Percentiles rank a stretch among this genome's conserved stretches.
These are phyloP conservation scores for Tuber calosporum DNA, from an alignment of 495 filamentous ascomycete species.

Conservation along the genomic window DNA sequence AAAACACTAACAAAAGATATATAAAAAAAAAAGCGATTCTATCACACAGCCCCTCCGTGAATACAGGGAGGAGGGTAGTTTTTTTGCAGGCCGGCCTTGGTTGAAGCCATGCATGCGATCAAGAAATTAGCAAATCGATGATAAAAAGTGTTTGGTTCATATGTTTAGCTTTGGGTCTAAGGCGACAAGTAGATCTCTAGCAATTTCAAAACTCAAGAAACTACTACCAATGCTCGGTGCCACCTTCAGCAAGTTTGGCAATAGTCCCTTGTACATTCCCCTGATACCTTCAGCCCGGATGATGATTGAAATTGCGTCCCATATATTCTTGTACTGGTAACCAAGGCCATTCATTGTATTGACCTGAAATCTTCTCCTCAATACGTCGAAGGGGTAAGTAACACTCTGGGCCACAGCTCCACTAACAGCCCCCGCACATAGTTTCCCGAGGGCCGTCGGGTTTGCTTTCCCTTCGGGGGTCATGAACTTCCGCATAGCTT, in stretches of 20 bases:
- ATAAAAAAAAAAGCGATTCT: background rate
- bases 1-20: constrained; percentile 1
- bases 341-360: constrained; percentile 99
- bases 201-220: constrained; percentile 94
- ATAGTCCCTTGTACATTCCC: constrained; percentile 85
- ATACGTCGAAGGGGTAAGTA: constrained; percentile 89
- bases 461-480: constrained; percentile 84
- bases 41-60: background rate
- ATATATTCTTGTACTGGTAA: constrained; percentile 81
- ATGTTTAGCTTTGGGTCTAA: constrained; percentile 1
- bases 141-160: background rate
- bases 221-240: constrained; percentile 97
- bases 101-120: background rate
- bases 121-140: background rate
- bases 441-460: constrained; percentile 68
- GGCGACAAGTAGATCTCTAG: constrained; percentile 59
- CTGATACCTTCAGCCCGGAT: constrained; percentile 64
- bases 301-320: constrained; percentile 76
- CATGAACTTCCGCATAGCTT: constrained; percentile 72
- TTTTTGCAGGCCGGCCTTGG: background rate
- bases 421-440: constrained; percentile 80
- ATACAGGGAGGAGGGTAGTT: background rate
- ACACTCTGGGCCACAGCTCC: constrained; percentile 95
- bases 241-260: constrained; percentile 92
- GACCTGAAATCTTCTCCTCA: constrained; percentile 94